Evolutionary conservation across 805 yeast genomes (phyloP), one percentile per base, ranked within the genome.

Genomic region (Brettanomyces custersianus): DNA sequence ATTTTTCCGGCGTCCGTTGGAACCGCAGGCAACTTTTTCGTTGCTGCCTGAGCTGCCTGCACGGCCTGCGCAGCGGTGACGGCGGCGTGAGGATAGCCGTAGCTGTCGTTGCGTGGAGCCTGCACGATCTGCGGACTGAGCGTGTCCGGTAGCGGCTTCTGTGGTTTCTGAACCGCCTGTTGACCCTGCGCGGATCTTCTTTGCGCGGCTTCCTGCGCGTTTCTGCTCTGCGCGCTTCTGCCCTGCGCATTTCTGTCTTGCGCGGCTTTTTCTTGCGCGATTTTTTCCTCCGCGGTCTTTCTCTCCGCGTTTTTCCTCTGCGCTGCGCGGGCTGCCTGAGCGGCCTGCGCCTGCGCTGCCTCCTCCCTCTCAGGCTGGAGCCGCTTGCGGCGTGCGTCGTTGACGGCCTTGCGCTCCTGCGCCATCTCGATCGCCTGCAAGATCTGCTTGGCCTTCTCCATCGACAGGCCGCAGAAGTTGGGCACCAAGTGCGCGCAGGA

Each of bases 381-480:
- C 25, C 18, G 33, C 31, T 19, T 40, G 33, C 29, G n/a, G 17
- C 29, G 23, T n/a, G 34, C 34, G 18, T 35, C 34, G 20, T 35
- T 31, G 13, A 23, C 25, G 10, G 32, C 52, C 43, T 55, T 55
- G 16, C 57, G 45, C 27, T 52, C 68, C 47, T 73, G 72, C 2
- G 96, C 77, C 29, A 80, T 73, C 54, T 81, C 80, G 52, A 90
- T 87, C 8, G 96, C 85, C 38, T 72, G 74, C 40, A 92, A 62
- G 43, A 92, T 86, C 57, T 81, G 82, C 52, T 86, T 87, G 3
- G 96, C 97, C 72, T 82, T 84, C 52, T 86, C 96, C 88, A 92
- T 86, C 3, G 95, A 73, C 95, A 92, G 90, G 39, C 98, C 98
- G 67, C 99, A 92, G 58, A 92, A 85, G 56, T 92, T 97, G 1